Evolutionary conservation across 345 rosid genomes (phyloP), one percentile per base, ranked within the genome.

Genomic region (Microthlaspi erraticum): DNA sequence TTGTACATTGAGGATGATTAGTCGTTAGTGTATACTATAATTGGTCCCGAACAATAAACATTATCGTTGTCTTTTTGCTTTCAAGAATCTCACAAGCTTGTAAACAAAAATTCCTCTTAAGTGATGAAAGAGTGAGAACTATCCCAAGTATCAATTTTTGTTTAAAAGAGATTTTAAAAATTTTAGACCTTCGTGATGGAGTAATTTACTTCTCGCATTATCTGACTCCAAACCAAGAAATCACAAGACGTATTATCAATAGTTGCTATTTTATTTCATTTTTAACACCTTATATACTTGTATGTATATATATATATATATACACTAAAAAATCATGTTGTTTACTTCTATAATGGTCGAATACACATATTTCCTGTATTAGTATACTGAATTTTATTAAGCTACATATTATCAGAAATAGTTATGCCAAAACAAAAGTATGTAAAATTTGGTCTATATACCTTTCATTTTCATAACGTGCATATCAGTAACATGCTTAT

Each of bases 11-110:
- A 41, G 39, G 67, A 57, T 65, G 18, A 67, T 68, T 52, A 23
- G 26, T 23, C 26, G 3, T 23, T 23, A 67, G 58, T 44, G 43
- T 75, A 61, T 60, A 31, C 7, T 53, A 52, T 67, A 61, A 53
- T 66, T 51, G 34, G 62, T 60, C 60, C 58, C 36, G 3, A 16
- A 4, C 44, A 64, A 16, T 38, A 38, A 36, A 4, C 36, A 41
- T 14, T 12, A 32, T 23, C 29, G 16, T 67, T 60, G 62, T 74
- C 73, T 51, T 68, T 60, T 66, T 60, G 57, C 63, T 66, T 43
- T 44, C 64, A 43, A 67, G 68, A 66, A 74, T 59, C 63, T 74
- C 57, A 29, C 36, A 42, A 67, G 2, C 41, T 67, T 48, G 59
- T 74, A 62, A 74, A 59, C 50, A 41, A 65, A 56, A 57, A 64